A percentile compares a stretch with the other conserved stretches of the same genome.
Evolutionary conservation across 768 basidiomycete genomes (phyloP).

Genomic region (Amanita jacksonii): DNA sequence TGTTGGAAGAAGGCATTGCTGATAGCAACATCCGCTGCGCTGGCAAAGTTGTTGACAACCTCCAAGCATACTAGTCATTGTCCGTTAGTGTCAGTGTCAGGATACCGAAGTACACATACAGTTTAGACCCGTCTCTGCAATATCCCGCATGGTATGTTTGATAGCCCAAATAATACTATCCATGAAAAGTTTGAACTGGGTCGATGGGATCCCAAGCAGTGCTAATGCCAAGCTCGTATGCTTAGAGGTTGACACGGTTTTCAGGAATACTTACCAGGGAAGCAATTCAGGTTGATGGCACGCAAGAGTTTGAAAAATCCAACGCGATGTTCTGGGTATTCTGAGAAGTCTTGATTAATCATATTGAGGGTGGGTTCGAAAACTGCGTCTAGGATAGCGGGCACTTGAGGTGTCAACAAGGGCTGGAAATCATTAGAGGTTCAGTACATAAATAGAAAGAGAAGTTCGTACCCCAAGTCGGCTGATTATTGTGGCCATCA

Average conservation of each 20-base stretch:
- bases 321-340: constrained; percentile 94
- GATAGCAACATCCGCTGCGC: constrained; percentile 60
- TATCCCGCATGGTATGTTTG: constrained; percentile 99
- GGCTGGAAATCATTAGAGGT: constrained; percentile 33
- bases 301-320: constrained; percentile 96
- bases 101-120: constrained; percentile 26
- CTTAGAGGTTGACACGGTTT: constrained; percentile 6
- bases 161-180: constrained; percentile 99
- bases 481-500: constrained; percentile 90
- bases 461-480: constrained; percentile 68
- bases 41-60: constrained; percentile 90
- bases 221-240: constrained; percentile 32
- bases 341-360: constrained; percentile 99
- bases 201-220: constrained; percentile 75
- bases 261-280: constrained; percentile 60
- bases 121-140: constrained; percentile 84
- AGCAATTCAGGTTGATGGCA: constrained; percentile 87
- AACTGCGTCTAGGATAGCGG: constrained; percentile 90
- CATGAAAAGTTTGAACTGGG: constrained; percentile 96
- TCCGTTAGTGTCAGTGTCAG: constrained; percentile 2
- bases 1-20: constrained; percentile 93
- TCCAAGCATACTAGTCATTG: constrained; percentile 68
- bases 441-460: constrained; percentile 1
- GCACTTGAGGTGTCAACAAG: constrained; percentile 87
- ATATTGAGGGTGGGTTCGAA: constrained; percentile 96